These are phyloP conservation scores for Rosellinia necatrix DNA, from an alignment of 2,329 filamentous ascomycete genomes.

Conservation along the genomic window DNA sequence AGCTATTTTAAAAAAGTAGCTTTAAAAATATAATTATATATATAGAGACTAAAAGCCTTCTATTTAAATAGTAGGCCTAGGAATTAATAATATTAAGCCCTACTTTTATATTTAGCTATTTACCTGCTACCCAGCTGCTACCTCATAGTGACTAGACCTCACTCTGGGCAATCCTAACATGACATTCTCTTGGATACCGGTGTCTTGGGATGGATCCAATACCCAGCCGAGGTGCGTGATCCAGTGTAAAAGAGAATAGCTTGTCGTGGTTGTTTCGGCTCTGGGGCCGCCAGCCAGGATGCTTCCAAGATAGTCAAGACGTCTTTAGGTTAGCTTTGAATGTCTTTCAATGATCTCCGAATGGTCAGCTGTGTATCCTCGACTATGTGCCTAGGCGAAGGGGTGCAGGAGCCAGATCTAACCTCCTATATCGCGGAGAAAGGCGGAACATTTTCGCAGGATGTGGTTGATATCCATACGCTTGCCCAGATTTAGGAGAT, in stretches of 20 bases:
- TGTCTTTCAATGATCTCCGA: neutral
- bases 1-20: too few relatives aligned
- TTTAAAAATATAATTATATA: too few relatives aligned
- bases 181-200: neutral
- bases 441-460: neutral
- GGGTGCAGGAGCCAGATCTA: neutral
- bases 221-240: neutral
- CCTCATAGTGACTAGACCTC: too few relatives aligned
- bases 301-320: neutral
- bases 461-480: neutral
- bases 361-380: neutral
- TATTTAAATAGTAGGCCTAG: too few relatives aligned
- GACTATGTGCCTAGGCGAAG: neutral
- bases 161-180: too few relatives aligned
- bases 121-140: too few relatives aligned
- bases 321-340: neutral
- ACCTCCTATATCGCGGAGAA: neutral
- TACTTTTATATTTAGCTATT: too few relatives aligned
- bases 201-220: neutral
- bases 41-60: too few relatives aligned
- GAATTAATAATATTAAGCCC: too few relatives aligned
- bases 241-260: constrained; percentile 1
- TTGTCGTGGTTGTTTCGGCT: neutral
- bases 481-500: neutral
- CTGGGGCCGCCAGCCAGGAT: neutral